phyloP scores from a whole-genome alignment of 345 rosid genomes.

The Sapria himalayana region DNA sequence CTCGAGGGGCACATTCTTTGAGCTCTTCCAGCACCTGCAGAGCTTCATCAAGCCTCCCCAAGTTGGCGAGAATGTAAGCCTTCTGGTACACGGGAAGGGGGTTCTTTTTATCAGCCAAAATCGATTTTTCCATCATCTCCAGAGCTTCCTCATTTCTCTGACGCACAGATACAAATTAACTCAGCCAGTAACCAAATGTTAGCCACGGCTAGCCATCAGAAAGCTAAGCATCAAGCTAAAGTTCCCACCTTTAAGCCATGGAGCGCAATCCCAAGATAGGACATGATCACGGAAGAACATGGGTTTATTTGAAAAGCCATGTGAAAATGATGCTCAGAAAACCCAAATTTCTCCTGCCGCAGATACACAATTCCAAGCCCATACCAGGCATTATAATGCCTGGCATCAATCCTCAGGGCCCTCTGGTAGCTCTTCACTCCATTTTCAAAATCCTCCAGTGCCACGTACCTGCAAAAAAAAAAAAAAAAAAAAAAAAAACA shows the following conservation, averaged over 20 bases:
- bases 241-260: slow-evolving; percentile 54
- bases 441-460: slow-evolving; percentile 86
- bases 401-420: slow-evolving; percentile 72
- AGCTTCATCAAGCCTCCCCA: slow-evolving; percentile 75
- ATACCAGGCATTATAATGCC: slow-evolving; percentile 95
- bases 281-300: slow-evolving; percentile 83
- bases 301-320: slow-evolving; percentile 78
- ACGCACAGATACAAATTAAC: slow-evolving; percentile 5
- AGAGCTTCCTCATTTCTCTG: slow-evolving; percentile 86
- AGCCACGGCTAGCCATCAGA: slow-evolving; percentile 2
- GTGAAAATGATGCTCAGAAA: slow-evolving; percentile 87
- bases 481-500: background rate
- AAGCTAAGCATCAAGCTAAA: slow-evolving; percentile 1
- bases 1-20: slow-evolving; percentile 79
- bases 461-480: slow-evolving; percentile 35
- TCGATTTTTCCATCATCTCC: slow-evolving; percentile 79
- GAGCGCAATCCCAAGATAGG: slow-evolving; percentile 77
- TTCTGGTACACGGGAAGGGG: slow-evolving; percentile 98
- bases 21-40: slow-evolving; percentile 80
- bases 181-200: background rate
- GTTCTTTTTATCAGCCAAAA: slow-evolving; percentile 72
- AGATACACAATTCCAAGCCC: slow-evolving; percentile 93
- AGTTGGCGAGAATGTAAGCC: slow-evolving; percentile 61
- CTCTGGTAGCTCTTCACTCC: slow-evolving; percentile 86
- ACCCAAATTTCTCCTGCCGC: slow-evolving; percentile 86